Evolutionary conservation across 2,329 filamentous ascomycete genomes (phyloP).

Genomic region (Ustulina deusta): DNA sequence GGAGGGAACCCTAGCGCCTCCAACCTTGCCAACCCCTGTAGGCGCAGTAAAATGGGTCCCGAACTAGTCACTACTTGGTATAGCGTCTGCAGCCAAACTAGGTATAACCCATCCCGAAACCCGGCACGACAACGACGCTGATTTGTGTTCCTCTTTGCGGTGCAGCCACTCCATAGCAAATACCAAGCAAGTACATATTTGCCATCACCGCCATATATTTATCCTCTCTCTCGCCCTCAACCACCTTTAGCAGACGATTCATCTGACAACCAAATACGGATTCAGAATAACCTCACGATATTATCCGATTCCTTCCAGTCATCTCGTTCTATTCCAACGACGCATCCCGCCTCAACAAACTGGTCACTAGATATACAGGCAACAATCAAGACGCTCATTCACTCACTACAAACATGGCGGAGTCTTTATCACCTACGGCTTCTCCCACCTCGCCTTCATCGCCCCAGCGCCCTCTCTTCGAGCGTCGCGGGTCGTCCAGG

Average conservation of each 20-base stretch:
- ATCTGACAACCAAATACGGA: background rate
- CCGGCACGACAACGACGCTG: slow-evolving; percentile 6
- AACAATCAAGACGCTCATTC: slow-evolving; percentile 18
- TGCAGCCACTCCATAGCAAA: slow-evolving; percentile 36
- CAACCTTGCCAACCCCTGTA: slow-evolving; percentile 22
- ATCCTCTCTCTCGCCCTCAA: slow-evolving; percentile 2
- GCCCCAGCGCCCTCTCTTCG: slow-evolving; percentile 50
- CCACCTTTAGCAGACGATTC: background rate
- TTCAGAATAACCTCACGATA: background rate
- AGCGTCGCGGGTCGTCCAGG: slow-evolving; percentile 58
- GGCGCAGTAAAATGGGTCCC: too few species aligned
- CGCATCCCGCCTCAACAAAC: background rate
- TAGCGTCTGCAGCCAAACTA: slow-evolving; percentile 29
- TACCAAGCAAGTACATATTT: slow-evolving; percentile 33
- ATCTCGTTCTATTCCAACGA: background rate
- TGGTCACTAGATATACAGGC: slow-evolving; percentile 1
- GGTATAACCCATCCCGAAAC: slow-evolving; percentile 21
- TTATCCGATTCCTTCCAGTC: background rate
- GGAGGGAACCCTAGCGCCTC: slow-evolving; percentile 3
- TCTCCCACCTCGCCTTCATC: slow-evolving; percentile 47
- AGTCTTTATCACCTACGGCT: slow-evolving; percentile 44
- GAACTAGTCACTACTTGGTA: background rate
- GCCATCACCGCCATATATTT: slow-evolving; percentile 27
- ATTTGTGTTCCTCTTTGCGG: slow-evolving; percentile 22
- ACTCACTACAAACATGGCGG: slow-evolving; percentile 45